Evolutionary conservation across 1,284 basidiomycete species (phyloP).

Genomic region (Pseudozyma hubeiensis): DNA sequence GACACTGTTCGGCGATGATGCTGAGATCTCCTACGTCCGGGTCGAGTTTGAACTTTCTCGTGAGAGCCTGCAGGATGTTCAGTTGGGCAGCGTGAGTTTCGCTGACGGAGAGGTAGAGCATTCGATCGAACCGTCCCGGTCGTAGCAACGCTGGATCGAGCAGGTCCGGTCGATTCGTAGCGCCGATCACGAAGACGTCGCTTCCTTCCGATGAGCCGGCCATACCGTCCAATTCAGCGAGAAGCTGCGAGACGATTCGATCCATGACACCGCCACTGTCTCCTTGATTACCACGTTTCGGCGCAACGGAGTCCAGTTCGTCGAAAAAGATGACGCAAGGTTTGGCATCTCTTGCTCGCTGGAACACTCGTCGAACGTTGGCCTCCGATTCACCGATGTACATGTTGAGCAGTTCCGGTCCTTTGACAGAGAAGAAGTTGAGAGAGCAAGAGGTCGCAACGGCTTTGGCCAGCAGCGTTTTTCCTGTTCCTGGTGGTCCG

Average conservation of each 20-base stretch:
- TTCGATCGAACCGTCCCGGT: slow-evolving; percentile 85
- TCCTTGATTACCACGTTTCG: slow-evolving; percentile 71
- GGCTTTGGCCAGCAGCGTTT: slow-evolving; percentile 71
- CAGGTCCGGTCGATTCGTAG: slow-evolving; percentile 71
- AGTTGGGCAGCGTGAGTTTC: slow-evolving; percentile 86
- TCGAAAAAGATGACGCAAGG: slow-evolving; percentile 72
- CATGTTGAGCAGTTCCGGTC: slow-evolving; percentile 71
- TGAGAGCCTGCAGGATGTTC: slow-evolving; percentile 88
- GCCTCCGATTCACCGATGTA: slow-evolving; percentile 72
- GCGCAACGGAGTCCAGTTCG: slow-evolving; percentile 71
- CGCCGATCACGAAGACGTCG: slow-evolving; percentile 71
- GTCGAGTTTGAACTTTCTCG: slow-evolving; percentile 89
- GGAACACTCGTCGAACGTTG: slow-evolving; percentile 71
- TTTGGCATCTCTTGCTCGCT: slow-evolving; percentile 70
- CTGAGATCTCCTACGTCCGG: slow-evolving; percentile 76
- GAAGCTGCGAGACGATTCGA: slow-evolving; percentile 70
- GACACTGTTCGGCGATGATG: slow-evolving; percentile 79
- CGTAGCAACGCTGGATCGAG: slow-evolving; percentile 70
- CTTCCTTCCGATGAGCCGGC: slow-evolving; percentile 66
- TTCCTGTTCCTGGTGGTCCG: slow-evolving; percentile 71
- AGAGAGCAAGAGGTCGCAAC: slow-evolving; percentile 76
- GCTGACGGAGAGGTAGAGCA: slow-evolving; percentile 95
- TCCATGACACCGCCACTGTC: slow-evolving; percentile 72
- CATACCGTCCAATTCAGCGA: slow-evolving; percentile 71
- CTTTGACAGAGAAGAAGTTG: slow-evolving; percentile 72